Percentiles rank a stretch among this genome's conserved stretches.
Conservation (phyloP, 345 rosid species). For the Lepidium aucheri region DNA sequence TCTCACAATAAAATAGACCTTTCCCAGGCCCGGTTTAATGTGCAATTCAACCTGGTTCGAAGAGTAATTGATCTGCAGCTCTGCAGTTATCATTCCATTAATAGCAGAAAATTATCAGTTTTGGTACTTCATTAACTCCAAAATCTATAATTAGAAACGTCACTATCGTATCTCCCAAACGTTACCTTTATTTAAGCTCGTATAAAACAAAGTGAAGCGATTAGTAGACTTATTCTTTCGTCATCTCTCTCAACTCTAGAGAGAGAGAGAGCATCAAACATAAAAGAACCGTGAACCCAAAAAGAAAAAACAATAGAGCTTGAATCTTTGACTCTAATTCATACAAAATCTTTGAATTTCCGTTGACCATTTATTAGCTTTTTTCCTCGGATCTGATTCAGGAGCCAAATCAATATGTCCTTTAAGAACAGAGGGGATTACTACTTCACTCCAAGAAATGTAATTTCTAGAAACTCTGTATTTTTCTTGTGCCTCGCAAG, state of each 20-base stretch:
- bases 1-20: no score
- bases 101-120: constrained; percentile 4
- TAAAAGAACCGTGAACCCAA: background rate
- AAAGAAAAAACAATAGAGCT: background rate
- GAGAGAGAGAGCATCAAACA: constrained; percentile 9
- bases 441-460: constrained; percentile 32
- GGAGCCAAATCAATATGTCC: constrained; percentile 34
- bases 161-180: background rate
- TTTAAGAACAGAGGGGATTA: constrained; percentile 42
- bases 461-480: constrained; percentile 43
- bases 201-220: background rate
- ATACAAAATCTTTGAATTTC: constrained; percentile 12
- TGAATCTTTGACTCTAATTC: background rate
- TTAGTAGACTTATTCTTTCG: background rate
- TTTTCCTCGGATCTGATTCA: background rate
- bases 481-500: constrained; percentile 56
- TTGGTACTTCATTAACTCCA: background rate
- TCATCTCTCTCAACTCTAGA: constrained; percentile 8
- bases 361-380: background rate
- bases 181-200: background rate
- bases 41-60: background rate
- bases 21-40: background rate
- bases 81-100: constrained; percentile 7
- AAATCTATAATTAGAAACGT: constrained; percentile 1
- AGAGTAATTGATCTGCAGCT: constrained; percentile 2